Base-by-base conservation (phyloP, 768 basidiomycete species). In the Austroboletus eburneus region DNA sequence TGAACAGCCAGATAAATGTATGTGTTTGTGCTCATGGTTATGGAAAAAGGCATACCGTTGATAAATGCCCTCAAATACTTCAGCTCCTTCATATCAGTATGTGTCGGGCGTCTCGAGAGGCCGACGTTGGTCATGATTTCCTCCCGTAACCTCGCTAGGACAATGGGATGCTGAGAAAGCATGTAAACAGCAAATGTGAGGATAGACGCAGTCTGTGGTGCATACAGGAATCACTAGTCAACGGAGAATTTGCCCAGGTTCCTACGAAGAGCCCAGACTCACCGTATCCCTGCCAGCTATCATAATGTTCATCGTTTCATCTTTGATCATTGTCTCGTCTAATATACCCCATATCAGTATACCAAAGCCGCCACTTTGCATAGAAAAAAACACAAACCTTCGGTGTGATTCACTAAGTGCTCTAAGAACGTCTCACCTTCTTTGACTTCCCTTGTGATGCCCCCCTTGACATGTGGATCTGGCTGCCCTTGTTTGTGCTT, bases 41-140 rank as follows among this genome's bases (percentile, higher is more conserved):
- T 34, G 24, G 18, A 9, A 36, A 32, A 9, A 36, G 4, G 41
- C 66, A 12, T 18, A 81, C 81, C 81, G 51, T 85, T 83, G 40
- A 85, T 74, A 20, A 85, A 78, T 1, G 83, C 83, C 21, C 79
- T 69, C 13, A 84, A 61, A 51, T 76, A 84, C 58, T 78, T 82
- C 78, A 84, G 79, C 4, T 78, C 77, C 23, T 69, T 69, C 52
- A 85, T 74, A 50, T 81, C 76, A 36, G 79, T 76, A 43, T 74
- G 75, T 3, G 73, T 73, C 4, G 81, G 83, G 10, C 72, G 66
- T 1, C 69, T 68, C 1, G 66, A 67, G 1, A 66, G 58, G 1
- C 83, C 81, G 7, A 85, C 71, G 32, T 73, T 73, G 25, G 61
- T 57, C 5, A 80, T 59, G 39, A 86, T 73, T 63, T 86, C 83